phyloP scores from a whole-genome alignment of 306 rosid genomes.

The Echinosophora koreensis region DNA sequence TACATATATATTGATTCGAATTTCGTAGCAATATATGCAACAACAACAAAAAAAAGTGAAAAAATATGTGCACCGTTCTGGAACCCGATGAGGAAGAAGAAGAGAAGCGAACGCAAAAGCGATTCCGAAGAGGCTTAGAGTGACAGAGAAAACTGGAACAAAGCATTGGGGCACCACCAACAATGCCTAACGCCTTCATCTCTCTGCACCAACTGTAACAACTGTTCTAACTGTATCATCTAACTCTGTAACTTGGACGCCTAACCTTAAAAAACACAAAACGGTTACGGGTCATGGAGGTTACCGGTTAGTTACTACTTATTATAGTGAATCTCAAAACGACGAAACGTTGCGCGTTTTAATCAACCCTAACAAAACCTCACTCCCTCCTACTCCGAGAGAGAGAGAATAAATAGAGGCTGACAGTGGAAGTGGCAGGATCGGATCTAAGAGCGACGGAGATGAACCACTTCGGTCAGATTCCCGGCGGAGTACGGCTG shows the following conservation, averaged over 20 bases:
- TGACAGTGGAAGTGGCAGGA: neutral
- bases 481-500: conserved; percentile 48
- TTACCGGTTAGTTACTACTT: neutral
- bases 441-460: conserved; percentile 4
- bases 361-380: conserved; percentile 47
- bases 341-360: neutral
- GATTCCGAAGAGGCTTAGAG: conserved; percentile 43
- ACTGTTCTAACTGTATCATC: neutral
- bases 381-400: neutral
- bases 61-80: conserved; percentile 52
- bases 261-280: no score
- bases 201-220: conserved; percentile 10
- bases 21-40: neutral
- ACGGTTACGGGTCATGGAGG: no score
- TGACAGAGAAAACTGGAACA: neutral
- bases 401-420: no score
- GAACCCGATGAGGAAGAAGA: conserved; percentile 52
- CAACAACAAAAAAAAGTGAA: neutral
- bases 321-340: neutral
- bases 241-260: neutral
- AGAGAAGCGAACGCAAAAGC: conserved; percentile 50
- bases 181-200: conserved; percentile 65
- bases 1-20: conserved; percentile 2
- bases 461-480: conserved; percentile 58
- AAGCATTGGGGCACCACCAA: conserved; percentile 45